Base-by-base conservation (phyloP, 2,329 filamentous ascomycete genomes). In the Rugonectria rugulosa region DNA sequence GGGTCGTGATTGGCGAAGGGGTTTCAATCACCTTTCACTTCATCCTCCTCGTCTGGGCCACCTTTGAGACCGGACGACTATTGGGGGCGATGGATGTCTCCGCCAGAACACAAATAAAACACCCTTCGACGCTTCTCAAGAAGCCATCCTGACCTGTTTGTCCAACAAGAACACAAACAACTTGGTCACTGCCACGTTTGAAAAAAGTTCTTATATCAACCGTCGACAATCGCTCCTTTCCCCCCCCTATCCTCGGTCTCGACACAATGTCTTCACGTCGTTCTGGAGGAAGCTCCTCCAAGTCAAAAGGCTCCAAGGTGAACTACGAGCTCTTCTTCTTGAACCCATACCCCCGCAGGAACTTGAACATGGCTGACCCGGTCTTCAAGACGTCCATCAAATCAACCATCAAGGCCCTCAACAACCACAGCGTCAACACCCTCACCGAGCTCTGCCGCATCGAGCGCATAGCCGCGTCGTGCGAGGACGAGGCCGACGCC, bases 361-460 rank as follows among this genome's bases (percentile, higher is more conserved):
- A 43, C 15, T 2, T 12, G n/a, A 6, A n/a, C 29, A 23, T 29
- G 23, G 14, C 46, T 56, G 46, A 50, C 12, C n/a, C 19, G 4
- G 7, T 26, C 12, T 29, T 27, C 6, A 11, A 55, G 52, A 45
- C 34, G 6, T 44, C 53, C 1, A 26, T 56, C 46, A 51, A 41
- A 26, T 40, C 41, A 59, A 79, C 89, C 58, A 84, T 91, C 59
- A 77, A 85, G 20, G 85, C 86, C 1, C 79, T 92, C 19, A 77
- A 77, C 37, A 85, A 83, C 0, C 88, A 89, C 66, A 83, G 84
- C n/a, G 78, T 91, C 70, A 92, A 91, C 69, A 91, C 89, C 0
- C 78, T 92, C 17, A 87, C 85, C 0, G 88, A 90, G 59, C 82
- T 92, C 23, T 86, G 88, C 61, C 86, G 88, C 14, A 86, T 91